Evolutionary conservation across 148 eudicot genomes (phyloP).

Genomic region (Chenopodium suecicum): DNA sequence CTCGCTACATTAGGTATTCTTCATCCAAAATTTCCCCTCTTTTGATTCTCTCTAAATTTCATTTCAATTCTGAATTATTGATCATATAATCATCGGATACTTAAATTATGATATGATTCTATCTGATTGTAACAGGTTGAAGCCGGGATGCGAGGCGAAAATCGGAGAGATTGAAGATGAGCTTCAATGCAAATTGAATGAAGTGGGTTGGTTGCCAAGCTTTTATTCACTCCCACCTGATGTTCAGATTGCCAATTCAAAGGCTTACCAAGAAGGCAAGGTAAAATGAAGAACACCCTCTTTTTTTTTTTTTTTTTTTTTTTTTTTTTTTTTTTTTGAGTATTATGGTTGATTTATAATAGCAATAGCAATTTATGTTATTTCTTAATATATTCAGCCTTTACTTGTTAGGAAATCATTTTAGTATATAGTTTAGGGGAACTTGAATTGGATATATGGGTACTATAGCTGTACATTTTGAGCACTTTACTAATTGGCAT

Average conservation of each 20-base stretch:
- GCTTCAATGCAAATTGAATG: conserved; percentile 49
- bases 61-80: background rate
- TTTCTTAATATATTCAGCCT: too few species aligned
- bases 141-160: conserved; percentile 62
- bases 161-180: conserved; percentile 70
- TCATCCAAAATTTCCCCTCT: background rate
- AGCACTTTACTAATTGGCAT: too few species aligned
- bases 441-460: background rate
- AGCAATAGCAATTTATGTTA: too few species aligned
- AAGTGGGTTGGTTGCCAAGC: conserved; percentile 66
- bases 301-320: too few species aligned
- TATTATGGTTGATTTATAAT: too few species aligned
- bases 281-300: conserved; percentile 29
- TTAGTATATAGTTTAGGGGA: background rate
- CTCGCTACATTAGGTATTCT: conserved; percentile 79
- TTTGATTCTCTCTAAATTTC: background rate
- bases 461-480: background rate
- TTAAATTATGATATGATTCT: background rate
- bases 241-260: conserved; percentile 70
- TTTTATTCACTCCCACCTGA: conserved; percentile 73
- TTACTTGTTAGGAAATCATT: background rate
- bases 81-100: background rate
- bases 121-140: conserved; percentile 44
- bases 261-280: conserved; percentile 82
- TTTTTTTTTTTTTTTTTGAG: too few species aligned